phyloP scores from a whole-genome alignment of 768 basidiomycete species.

The Tephrocybe rancida region DNA sequence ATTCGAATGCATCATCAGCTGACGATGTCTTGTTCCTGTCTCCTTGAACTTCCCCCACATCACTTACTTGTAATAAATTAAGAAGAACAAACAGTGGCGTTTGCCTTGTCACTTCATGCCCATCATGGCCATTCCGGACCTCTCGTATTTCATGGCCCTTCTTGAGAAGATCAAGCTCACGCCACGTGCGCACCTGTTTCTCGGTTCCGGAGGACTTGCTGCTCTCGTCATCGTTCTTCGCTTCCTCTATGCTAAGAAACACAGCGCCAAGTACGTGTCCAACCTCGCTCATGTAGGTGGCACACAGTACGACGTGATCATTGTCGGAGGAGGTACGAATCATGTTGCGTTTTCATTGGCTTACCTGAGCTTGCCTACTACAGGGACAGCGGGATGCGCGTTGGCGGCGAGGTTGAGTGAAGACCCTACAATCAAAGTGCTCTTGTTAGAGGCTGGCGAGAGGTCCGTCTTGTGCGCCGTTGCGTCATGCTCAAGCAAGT shows the following conservation, averaged over 20 bases:
- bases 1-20: constrained; percentile 5
- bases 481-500: not conserved
- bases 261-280: constrained; percentile 21
- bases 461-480: constrained; percentile 40
- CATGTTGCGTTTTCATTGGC: not conserved
- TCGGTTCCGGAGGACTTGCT: constrained; percentile 20
- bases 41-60: constrained; percentile 4
- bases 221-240: constrained; percentile 26
- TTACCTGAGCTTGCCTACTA: not conserved
- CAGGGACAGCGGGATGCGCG: constrained; percentile 63
- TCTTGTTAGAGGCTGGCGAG: constrained; percentile 59
- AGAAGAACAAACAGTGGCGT: not conserved
- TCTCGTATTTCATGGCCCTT: constrained; percentile 1
- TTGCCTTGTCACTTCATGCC: not conserved
- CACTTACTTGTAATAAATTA: not conserved
- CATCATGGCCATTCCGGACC: constrained; percentile 12
- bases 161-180: constrained; percentile 14
- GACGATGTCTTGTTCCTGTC: constrained; percentile 7
- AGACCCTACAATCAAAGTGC: constrained; percentile 48
- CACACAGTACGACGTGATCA: constrained; percentile 47
- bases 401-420: constrained; percentile 62
- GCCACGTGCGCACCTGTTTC: constrained; percentile 10
- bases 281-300: constrained; percentile 26
- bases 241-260: constrained; percentile 18
- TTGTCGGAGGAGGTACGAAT: constrained; percentile 53